Evolutionary conservation across 768 basidiomycete genomes (phyloP).

Genomic region (Leccinellum albellum): DNA sequence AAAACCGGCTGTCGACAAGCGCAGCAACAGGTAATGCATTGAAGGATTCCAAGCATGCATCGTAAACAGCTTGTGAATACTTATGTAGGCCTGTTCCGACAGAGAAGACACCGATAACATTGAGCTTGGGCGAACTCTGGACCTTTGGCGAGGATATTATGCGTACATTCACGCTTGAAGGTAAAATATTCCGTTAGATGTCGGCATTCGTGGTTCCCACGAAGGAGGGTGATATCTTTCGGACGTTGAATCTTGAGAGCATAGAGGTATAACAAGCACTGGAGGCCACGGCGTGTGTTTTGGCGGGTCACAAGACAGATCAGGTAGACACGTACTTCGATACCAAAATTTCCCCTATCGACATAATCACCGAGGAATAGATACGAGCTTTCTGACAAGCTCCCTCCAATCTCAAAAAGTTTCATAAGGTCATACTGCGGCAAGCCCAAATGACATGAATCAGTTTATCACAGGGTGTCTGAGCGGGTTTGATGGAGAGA

Average conservation of each 20-base stretch:
- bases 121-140: constrained; percentile 6
- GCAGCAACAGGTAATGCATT: constrained; percentile 87
- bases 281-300: not conserved
- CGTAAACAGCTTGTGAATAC: constrained; percentile 59
- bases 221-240: constrained; percentile 72
- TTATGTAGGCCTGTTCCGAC: constrained; percentile 25
- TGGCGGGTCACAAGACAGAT: not conserved
- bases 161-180: constrained; percentile 93
- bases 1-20: constrained; percentile 90
- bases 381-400: constrained; percentile 78
- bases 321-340: constrained; percentile 46
- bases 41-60: constrained; percentile 89
- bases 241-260: constrained; percentile 91
- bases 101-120: constrained; percentile 7
- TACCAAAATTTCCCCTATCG: constrained; percentile 91
- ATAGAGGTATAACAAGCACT: constrained; percentile 93
- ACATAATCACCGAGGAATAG: constrained; percentile 97
- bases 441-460: not conserved
- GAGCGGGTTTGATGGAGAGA: constrained; percentile 90
- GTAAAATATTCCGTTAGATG: constrained; percentile 98
- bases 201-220: constrained; percentile 96
- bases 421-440: constrained; percentile 97
- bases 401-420: constrained; percentile 92
- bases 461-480: constrained; percentile 18
- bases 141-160: constrained; percentile 1